Base-by-base conservation (phyloP, 2,329 filamentous ascomycete genomes). In the Pseudocercospora ulei region DNA sequence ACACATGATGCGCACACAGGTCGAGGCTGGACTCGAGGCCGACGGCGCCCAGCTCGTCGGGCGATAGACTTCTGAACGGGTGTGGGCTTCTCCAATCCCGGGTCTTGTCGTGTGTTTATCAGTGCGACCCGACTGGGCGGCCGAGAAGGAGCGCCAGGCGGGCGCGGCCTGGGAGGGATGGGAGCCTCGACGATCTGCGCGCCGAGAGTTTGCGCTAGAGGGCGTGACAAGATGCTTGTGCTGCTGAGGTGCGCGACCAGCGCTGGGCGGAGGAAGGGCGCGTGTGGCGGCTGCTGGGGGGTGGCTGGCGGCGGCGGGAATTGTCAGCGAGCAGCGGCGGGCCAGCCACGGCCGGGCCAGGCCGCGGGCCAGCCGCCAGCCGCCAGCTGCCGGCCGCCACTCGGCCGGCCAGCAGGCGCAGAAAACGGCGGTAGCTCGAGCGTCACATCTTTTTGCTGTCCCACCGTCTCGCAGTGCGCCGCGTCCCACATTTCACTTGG, bases 201-300 rank as follows among this genome's bases (percentile, higher is more conserved):
- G n/a, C 24, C 17, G 11, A 34, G 38, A 40, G 38, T 40, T 40
- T 39, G 7, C 33, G 33, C 33, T 18, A 38, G 39, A 42, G 20
- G 25, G 13, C 39, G 34, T 17, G 24, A 14, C 17, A 24, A 12
- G 29, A 20, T 33, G 29, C 29, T 33, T 33, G 29, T 33, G 29
- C 29, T 7, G 28, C 13, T 18, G 18, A 13, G 29, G 27, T 17
- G 14, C 13, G 23, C 14, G 23, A 18, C 38, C 27, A n/a, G 28
- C 9, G 22, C 29, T 22, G 8, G 13, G 26, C 29, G 38, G 5
- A 7, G 28, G 11, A 17, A 20, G 14, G 12, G 31, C 12, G 25
- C n/a, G 29, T 33, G 19, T 12, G 20, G 14, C 16, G 17, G 17
- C 20, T 20, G 37, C 22, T 35, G 40, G 19, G 29, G 31, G 27